Conservation (phyloP, 371 early-diverging fungal species). For the Mucor racemosus region DNA sequence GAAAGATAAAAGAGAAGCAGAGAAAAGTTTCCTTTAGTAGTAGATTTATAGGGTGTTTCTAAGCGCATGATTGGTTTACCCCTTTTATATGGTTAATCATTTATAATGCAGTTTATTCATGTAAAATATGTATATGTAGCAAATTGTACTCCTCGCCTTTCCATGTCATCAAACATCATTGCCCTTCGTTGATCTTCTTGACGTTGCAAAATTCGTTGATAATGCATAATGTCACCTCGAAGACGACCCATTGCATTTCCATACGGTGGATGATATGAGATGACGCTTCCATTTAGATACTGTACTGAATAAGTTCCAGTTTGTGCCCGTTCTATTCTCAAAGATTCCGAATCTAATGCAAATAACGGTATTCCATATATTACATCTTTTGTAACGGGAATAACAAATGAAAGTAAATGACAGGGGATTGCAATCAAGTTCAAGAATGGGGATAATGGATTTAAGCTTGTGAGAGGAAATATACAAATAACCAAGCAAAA, state of each 20-base stretch:
- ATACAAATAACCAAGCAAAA: background rate
- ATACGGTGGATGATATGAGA: background rate
- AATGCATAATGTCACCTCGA: background rate
- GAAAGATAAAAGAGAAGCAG: background rate
- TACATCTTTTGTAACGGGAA: background rate
- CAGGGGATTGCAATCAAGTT: background rate
- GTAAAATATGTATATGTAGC: background rate
- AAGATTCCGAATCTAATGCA: background rate
- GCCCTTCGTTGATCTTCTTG: background rate
- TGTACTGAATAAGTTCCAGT: background rate
- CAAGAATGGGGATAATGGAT: background rate
- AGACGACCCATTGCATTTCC: background rate
- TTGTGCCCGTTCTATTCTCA: background rate
- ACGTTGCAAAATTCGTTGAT: background rate
- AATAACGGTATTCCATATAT: too few relatives aligned
- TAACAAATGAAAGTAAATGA: background rate
- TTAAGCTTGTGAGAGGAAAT: background rate
- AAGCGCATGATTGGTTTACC: conserved; percentile 4
- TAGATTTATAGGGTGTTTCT: background rate
- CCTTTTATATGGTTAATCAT: background rate
- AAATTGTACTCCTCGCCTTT: background rate
- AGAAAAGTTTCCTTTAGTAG: conserved; percentile 3
- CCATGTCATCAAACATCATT: background rate
- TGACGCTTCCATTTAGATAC: background rate
- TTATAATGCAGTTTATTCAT: background rate